These are phyloP conservation scores for Candida alai DNA, from an alignment of 805 yeast genomes.

Conservation along the genomic window DNA sequence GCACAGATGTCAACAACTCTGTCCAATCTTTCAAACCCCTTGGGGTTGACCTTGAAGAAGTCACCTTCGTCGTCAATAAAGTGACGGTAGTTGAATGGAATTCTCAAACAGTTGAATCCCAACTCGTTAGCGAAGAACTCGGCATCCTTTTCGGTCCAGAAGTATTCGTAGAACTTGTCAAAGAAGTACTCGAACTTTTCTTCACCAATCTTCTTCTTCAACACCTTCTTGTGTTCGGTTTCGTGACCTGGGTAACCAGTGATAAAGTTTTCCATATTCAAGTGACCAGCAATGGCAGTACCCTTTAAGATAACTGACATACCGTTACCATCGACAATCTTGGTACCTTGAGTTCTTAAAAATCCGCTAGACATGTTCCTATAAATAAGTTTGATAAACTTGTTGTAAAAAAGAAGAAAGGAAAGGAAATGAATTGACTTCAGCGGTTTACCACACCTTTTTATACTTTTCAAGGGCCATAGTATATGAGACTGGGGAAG, in stretches of 20 bases:
- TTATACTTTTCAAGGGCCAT: no score
- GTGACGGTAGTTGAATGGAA: slow-evolving; percentile 52
- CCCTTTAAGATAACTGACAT: slow-evolving; percentile 42
- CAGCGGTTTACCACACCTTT: no score
- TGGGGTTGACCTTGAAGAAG: slow-evolving; percentile 36
- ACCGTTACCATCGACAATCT: slow-evolving; percentile 43
- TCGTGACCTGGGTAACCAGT: slow-evolving; percentile 55
- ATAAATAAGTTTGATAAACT: no score
- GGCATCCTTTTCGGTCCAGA: slow-evolving; percentile 51
- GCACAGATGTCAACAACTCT: slow-evolving; percentile 42
- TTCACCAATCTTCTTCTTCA: slow-evolving; percentile 38
- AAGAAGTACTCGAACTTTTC: slow-evolving; percentile 48
- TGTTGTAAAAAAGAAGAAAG: no score
- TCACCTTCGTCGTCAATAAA: slow-evolving; percentile 46
- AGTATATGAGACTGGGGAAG: no score
- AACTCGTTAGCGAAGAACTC: slow-evolving; percentile 37
- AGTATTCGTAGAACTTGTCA: slow-evolving; percentile 50
- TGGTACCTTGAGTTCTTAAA: slow-evolving; percentile 43
- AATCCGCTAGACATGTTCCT: slow-evolving; percentile 18
- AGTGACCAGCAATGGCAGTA: slow-evolving; percentile 47
- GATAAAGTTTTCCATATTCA: slow-evolving; percentile 55
- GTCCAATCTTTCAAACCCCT: slow-evolving; percentile 45
- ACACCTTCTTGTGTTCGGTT: slow-evolving; percentile 44
- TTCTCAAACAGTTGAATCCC: slow-evolving; percentile 44
- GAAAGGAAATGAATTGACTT: no score